Conservation (phyloP, 176 grass and related monocot species). For the Triticum monococcum region DNA sequence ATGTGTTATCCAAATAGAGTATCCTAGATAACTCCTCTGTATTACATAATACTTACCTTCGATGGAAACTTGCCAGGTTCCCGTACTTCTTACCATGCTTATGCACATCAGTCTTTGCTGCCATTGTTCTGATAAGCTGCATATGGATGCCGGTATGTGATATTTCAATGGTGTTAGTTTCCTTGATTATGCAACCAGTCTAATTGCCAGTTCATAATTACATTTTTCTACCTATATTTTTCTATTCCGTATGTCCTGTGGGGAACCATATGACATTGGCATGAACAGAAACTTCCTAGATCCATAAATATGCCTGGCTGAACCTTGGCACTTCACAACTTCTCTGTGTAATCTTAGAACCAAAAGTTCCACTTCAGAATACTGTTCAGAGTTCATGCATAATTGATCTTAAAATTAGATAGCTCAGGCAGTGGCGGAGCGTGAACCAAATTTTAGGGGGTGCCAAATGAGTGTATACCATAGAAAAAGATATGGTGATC, state of each 20-base stretch:
- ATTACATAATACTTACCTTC: conserved; percentile 25
- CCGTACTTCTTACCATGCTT: conserved; percentile 93
- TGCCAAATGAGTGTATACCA: too few species aligned
- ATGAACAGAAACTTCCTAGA: neutral
- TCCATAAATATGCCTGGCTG: neutral
- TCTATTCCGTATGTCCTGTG: neutral
- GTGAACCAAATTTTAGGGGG: too few species aligned
- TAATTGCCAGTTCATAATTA: neutral
- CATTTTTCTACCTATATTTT: neutral
- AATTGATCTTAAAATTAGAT: conserved; percentile 6
- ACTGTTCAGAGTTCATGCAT: neutral
- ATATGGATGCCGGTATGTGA: conserved; percentile 89
- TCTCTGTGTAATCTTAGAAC: neutral
- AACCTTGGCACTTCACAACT: neutral
- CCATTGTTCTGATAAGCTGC: conserved; percentile 69
- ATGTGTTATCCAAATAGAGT: conserved; percentile 20
- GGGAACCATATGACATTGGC: neutral
- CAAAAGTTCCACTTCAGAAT: neutral
- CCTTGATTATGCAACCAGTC: neutral
- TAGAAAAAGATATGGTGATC: too few species aligned
- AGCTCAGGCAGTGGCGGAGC: neutral
- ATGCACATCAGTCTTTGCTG: conserved; percentile 65
- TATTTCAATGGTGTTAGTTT: neutral
- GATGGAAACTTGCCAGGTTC: conserved; percentile 51
- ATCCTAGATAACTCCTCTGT: neutral